Conservation (phyloP, 2,329 filamentous ascomycete genomes). For the Curvularia eragrostidis region DNA sequence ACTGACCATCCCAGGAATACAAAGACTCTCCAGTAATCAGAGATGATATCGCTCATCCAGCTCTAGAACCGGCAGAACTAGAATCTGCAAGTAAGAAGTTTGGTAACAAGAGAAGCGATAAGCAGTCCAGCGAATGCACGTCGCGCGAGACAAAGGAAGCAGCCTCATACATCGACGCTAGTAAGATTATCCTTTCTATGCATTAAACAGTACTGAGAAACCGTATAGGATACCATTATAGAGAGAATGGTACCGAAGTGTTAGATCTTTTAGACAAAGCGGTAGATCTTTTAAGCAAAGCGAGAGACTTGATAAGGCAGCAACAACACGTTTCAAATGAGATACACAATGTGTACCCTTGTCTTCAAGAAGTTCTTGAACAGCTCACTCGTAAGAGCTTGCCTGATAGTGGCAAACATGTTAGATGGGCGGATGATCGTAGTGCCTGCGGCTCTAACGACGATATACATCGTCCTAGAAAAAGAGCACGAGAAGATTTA, state of each 20-base stretch:
- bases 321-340: background rate
- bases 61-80: background rate
- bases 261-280: background rate
- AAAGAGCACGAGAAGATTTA: constrained; percentile 1
- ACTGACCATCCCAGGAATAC: background rate
- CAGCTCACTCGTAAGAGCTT: background rate
- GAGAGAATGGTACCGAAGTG: background rate
- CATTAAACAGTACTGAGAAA: background rate
- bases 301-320: background rate
- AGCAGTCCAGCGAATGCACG: background rate
- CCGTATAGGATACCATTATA: background rate
- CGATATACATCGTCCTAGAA: background rate
- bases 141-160: background rate
- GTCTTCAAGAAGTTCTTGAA: background rate
- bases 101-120: background rate
- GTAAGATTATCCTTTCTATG: background rate
- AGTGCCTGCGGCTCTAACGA: background rate
- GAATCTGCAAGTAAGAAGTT: background rate
- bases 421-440: background rate
- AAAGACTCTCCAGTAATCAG: background rate
- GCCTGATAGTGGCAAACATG: background rate
- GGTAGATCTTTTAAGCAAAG: background rate
- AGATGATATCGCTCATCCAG: constrained; percentile 3
- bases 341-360: background rate
- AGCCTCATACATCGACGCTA: background rate